phyloP scores from a whole-genome alignment of 352 stramenopile genomes.

The Phytophthora pluvialis region DNA sequence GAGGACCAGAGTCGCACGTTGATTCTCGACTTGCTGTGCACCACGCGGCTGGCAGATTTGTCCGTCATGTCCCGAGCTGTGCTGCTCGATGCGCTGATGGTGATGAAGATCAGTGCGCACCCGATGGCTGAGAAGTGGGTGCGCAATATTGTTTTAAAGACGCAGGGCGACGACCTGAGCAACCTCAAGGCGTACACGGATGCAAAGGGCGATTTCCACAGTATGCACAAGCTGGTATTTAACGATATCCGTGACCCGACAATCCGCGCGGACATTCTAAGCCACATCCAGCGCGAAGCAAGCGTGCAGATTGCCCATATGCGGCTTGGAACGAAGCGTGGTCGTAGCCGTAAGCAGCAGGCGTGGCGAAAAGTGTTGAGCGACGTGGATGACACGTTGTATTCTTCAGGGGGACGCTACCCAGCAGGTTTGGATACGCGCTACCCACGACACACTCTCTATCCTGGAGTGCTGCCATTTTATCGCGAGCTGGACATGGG shows the following conservation, averaged over 20 bases:
- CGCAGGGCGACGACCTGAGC: constrained; percentile 94
- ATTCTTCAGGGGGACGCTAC: constrained; percentile 95
- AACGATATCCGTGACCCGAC: constrained; percentile 91
- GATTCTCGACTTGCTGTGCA: constrained; percentile 94
- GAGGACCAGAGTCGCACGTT: constrained; percentile 90
- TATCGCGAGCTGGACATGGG: constrained; percentile 98
- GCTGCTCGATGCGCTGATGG: constrained; percentile 95
- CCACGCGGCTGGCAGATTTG: constrained; percentile 91
- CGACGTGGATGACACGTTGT: constrained; percentile 99
- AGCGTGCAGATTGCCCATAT: constrained; percentile 94
- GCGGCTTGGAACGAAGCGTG: constrained; percentile 88
- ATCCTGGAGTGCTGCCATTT: constrained; percentile 97
- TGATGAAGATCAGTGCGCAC: constrained; percentile 97
- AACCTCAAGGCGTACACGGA: constrained; percentile 97
- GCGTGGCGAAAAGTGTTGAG: constrained; percentile 98
- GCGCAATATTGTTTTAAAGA: constrained; percentile 96
- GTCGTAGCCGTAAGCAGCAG: constrained; percentile 76
- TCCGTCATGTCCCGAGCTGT: constrained; percentile 92
- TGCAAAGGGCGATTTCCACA: constrained; percentile 96
- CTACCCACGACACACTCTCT: constrained; percentile 93
- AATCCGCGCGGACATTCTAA: constrained; percentile 94
- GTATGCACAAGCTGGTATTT: constrained; percentile 98
- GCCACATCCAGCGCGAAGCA: constrained; percentile 95
- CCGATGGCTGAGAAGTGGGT: constrained; percentile 96
- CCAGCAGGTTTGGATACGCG: constrained; percentile 95